A percentile compares a stretch with the other conserved stretches of the same genome.
Conservation (phyloP, 345 rosid species). For the Populus nigra region DNA sequence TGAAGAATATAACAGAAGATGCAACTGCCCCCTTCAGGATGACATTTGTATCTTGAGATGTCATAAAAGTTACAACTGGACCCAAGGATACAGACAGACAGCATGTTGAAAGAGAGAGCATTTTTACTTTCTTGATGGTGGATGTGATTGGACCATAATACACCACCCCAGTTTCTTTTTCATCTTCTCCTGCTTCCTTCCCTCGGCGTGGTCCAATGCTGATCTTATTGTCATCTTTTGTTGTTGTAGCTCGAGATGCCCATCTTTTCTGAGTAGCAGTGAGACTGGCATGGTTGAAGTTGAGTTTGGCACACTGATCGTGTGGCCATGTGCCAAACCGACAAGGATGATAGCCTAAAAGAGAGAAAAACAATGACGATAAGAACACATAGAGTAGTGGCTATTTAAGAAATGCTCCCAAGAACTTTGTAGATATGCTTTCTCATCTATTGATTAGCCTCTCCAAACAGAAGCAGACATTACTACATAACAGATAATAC, state of each 20-base stretch:
- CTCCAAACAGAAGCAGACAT: neutral
- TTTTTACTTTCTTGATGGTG: constrained; percentile 84
- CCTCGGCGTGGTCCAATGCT: constrained; percentile 65
- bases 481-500: neutral
- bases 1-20: constrained; percentile 72
- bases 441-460: neutral
- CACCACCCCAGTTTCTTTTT: constrained; percentile 46
- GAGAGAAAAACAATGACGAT: neutral
- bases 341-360: neutral
- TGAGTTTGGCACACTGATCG: neutral
- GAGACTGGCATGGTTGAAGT: neutral
- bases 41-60: constrained; percentile 70
- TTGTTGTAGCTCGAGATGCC: constrained; percentile 53
- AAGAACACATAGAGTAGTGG: neutral
- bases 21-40: constrained; percentile 92
- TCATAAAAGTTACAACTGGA: constrained; percentile 93
- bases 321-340: neutral
- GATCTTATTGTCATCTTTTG: constrained; percentile 59
- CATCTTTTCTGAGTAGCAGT: constrained; percentile 9
- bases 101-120: constrained; percentile 93
- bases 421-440: neutral
- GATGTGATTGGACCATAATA: constrained; percentile 86
- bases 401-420: neutral
- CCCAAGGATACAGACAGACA: constrained; percentile 90
- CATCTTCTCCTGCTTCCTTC: constrained; percentile 36